Evolutionary conservation across 2,329 filamentous ascomycete genomes (phyloP), one percentile per base, ranked within the genome.

Genomic region (Monascus ruber): DNA sequence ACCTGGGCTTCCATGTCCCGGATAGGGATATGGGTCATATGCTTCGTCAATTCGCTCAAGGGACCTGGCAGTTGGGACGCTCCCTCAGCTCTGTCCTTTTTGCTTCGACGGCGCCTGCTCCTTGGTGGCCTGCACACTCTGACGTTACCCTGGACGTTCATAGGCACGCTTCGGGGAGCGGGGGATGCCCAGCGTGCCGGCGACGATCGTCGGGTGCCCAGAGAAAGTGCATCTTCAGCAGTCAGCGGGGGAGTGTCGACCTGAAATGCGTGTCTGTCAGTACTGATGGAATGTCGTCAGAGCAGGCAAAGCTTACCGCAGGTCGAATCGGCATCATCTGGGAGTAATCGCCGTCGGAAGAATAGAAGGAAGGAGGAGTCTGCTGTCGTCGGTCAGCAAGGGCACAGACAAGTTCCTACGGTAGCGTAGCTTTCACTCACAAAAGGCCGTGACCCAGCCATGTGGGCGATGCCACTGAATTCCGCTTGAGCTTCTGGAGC

Each of bases 1-100:
- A 93, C 87, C 69, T 83, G 94, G 25, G 71, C 70, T 38, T 81
- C 77, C 65, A 95, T 94, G 59, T 96, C 81, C 37, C 76, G 75
- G 36, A 93, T 69, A 0, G 76, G 73, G 31, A 86, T 71, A 39
- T 62, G 47, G 3, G 38, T 41, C 55, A 68, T 58, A 38, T 69
- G 38, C 33, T 48, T 46, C 9, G 55, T 56, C 26, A 56, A 26
- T 31, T 53, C 42, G 35, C 56, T 60, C 35, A 60, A 31, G 1
- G 57, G 55, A 2, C 41, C 48, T 2, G 42, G 35, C 6, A 57
- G 26, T 2, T 39, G 34, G 25, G 42, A 36, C 11, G 32, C 41
- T 10, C 34, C 8, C 4, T 44, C 42, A 7, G 33, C 33, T 6
- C 42, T 36, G 26, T 26, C 45, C 28, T 31, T 10, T 35, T 43